Base-by-base conservation (phyloP, 768 basidiomycete species). In the Trichaptum fuscoviolaceum region DNA sequence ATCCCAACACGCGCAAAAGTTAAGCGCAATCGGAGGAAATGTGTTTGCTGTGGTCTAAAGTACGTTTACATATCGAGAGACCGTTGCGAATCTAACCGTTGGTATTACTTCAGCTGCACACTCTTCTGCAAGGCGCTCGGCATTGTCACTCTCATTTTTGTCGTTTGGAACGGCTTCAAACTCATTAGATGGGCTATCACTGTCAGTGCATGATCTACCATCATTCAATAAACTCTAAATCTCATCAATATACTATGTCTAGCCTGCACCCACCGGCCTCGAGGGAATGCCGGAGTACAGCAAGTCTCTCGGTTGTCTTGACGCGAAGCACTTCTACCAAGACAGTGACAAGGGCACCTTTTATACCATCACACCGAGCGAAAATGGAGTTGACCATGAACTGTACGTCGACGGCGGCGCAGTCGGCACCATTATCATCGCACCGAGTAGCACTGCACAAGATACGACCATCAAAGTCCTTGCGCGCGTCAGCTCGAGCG, bases 211-310 rank as follows among this genome's bases (percentile, higher is more conserved):
- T 25, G 30, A 61, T 17, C 15, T 74, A n/a, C 34, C 57, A 30
- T 62, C 25, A 18, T 23, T 9, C 24, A 23, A 64, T 42, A 23
- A 24, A 26, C 20, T 59, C 58, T 60, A n/a, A n/a, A 36, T 35
- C 24, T 63, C 62, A 63, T 24, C 5, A 25, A 23, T 20, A 12
- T 36, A 7, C 30, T n/a, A n/a, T n/a, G 8, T 35, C 17, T 68
- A 86, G 85, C 80, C 81, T 42, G 70, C 78, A 0, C 81, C 82
- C 1, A 83, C 83, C 52, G 84, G 84, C 12, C 75, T 87, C 7
- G 85, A 87, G 69, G 72, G 75, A n/a, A 84, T 86, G 81, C 87
- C 86, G 0, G 78, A 73, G 27, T 87, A 81, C 76, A 81, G 83
- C 73, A 79, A 74, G 3, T 27, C 26, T 24, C 36, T 42, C 24